Evolutionary conservation across 805 yeast genomes (phyloP).

Genomic region (Candida morakotiae): DNA sequence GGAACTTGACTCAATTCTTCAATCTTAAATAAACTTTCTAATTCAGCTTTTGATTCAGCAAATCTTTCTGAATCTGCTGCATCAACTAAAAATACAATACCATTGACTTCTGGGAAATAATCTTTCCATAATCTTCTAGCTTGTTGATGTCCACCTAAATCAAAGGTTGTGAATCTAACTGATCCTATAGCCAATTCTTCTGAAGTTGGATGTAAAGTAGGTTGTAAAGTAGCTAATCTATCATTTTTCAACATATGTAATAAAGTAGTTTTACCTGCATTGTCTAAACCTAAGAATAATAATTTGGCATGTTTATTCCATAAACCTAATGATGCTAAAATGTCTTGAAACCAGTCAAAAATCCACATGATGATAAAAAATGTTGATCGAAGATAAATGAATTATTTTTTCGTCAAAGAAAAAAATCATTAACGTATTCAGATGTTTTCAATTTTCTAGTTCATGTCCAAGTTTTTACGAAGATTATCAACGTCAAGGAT

Average conservation of each 20-base stretch:
- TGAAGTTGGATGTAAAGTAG: conserved; percentile 97
- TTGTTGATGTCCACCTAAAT: conserved; percentile 97
- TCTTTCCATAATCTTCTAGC: conserved; percentile 99
- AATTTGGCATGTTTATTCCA: conserved; percentile 48
- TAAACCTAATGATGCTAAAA: conserved; percentile 42
- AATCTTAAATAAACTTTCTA: conserved; percentile 87
- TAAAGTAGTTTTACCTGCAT: conserved; percentile 45
- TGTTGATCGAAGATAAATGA: background rate
- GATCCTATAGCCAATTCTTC: conserved; percentile 97
- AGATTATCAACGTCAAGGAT: background rate
- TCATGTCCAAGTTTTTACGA: background rate
- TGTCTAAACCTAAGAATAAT: conserved; percentile 44
- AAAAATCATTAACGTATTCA: no score
- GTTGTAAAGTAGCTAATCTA: conserved; percentile 95
- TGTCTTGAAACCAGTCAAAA: conserved; percentile 36
- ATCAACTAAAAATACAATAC: conserved; percentile 93
- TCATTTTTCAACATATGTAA: conserved; percentile 68
- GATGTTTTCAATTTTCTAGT: no score
- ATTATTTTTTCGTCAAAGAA: no score
- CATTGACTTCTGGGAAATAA: conserved; percentile 98
- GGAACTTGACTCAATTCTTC: conserved; percentile 91
- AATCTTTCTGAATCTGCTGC: conserved; percentile 96
- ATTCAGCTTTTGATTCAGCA: conserved; percentile 90
- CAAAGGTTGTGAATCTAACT: conserved; percentile 95
- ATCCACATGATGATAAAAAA: conserved; percentile 15